Evolutionary conservation across 164 flowering plant genomes (phyloP), one percentile per base, ranked within the genome.

Genomic region (Platanus orientalis): DNA sequence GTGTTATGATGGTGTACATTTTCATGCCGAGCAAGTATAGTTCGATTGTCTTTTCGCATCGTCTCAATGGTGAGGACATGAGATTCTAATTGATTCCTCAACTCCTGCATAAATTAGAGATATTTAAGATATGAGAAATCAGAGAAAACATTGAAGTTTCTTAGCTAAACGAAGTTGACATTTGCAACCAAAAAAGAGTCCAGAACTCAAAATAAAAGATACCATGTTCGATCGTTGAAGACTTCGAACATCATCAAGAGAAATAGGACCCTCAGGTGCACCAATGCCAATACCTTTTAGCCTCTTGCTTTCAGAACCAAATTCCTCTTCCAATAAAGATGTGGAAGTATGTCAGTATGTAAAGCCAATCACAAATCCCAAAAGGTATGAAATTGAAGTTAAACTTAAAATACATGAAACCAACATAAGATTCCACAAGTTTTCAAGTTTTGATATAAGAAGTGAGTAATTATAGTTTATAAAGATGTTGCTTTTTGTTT

Each of bases 211-310:
- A 48, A 32, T 16, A 17, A 32, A 64, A 58, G 17, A 69, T 85
- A 94, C 99, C 96, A 67, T 80, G 63, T 94, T 94, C 64, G 99
- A 94, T 57, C 89, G 78, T 64, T 91, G 97, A 74, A 94, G 92
- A 60, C 90, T 89, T 63, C 93, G 80, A 69, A 94, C 91, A 82
- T 94, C 99, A 82, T 91, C 96, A 58, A 94, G 96, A 59, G 93
- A 89, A 58, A 94, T 71, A 48, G 99, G 99, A 67, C 99, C 99
- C 64, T 89, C 97, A 63, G 90, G 86, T 69, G 90, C 87, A 71
- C 96, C 96, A 68, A 94, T 83, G 52, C 97, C 99, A 67, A 91
- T 83, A 65, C 97, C 97, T 77, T 84, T 89, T 24, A 75, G 61
- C 63, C 92, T 86, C 80, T 94, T 94, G 73, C 47, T 83, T 59